These are phyloP conservation scores for Copromyces sp. DNA, from an alignment of 495 filamentous ascomycete genomes.

Conservation along the genomic window DNA sequence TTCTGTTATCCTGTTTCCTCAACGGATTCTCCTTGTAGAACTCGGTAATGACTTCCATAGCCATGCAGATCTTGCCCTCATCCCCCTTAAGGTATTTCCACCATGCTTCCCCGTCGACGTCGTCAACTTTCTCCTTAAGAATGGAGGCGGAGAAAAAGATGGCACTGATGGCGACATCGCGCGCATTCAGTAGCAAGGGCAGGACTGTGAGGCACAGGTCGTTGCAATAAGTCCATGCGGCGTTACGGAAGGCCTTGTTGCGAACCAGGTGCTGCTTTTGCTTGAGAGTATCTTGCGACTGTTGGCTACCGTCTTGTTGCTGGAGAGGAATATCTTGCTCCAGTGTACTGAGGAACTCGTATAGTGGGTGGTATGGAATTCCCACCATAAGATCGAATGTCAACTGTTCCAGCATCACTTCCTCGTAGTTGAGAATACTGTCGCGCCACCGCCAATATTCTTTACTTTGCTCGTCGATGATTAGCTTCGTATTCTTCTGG, in stretches of 20 bases:
- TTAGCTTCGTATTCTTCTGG: constrained; percentile 77
- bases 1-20: constrained; percentile 31
- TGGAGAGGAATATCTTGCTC: constrained; percentile 12
- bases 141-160: constrained; percentile 76
- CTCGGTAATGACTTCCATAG: constrained; percentile 60
- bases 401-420: constrained; percentile 77
- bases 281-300: neutral
- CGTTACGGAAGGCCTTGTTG: constrained; percentile 66
- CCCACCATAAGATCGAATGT: constrained; percentile 92
- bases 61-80: constrained; percentile 51
- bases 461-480: constrained; percentile 89
- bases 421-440: constrained; percentile 81
- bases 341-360: constrained; percentile 62
- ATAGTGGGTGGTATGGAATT: constrained; percentile 70
- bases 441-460: constrained; percentile 97
- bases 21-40: constrained; percentile 64
- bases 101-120: constrained; percentile 74
- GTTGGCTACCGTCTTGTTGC: neutral
- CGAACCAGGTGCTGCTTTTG: constrained; percentile 39
- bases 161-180: constrained; percentile 72
- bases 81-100: constrained; percentile 63
- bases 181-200: constrained; percentile 69
- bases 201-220: constrained; percentile 75
- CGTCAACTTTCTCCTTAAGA: constrained; percentile 57
- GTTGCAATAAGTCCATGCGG: constrained; percentile 86